Evolutionary conservation across 2,329 filamentous ascomycete genomes (phyloP).

Genomic region (Hypoxylon sp.): DNA sequence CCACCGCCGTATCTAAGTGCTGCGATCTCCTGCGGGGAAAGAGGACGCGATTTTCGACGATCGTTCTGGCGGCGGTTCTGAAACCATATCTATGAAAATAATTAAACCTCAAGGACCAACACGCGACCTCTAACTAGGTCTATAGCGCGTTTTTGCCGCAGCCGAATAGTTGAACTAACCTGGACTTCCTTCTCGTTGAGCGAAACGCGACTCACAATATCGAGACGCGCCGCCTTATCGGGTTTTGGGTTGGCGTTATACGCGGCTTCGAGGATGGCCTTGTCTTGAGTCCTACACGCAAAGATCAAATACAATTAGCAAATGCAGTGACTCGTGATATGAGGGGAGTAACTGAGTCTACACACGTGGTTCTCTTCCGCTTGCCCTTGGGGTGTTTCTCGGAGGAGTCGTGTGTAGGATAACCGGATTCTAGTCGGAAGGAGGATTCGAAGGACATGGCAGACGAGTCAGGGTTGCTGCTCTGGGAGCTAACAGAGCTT

Average conservation of each 20-base stretch:
- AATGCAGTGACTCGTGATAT: conserved; percentile 6
- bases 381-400: conserved; percentile 69
- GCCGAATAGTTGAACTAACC: conserved; percentile 66
- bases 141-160: neutral
- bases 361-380: conserved; percentile 74
- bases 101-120: conserved; percentile 40
- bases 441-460: conserved; percentile 53
- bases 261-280: conserved; percentile 86
- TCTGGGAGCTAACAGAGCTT: conserved; percentile 47
- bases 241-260: conserved; percentile 90
- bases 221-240: conserved; percentile 86
- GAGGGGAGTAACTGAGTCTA: conserved; percentile 42
- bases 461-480: conserved; percentile 50
- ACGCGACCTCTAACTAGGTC: neutral
- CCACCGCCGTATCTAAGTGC: conserved; percentile 66
- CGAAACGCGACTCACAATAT: conserved; percentile 86
- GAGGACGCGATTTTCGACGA: conserved; percentile 85
- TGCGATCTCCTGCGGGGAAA: conserved; percentile 81
- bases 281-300: conserved; percentile 80
- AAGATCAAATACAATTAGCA: conserved; percentile 31
- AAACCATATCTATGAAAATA: conserved; percentile 86
- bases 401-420: conserved; percentile 47
- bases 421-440: conserved; percentile 51
- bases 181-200: conserved; percentile 97
- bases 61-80: conserved; percentile 96